Evolutionary conservation across 345 rosid species (phyloP).

Genomic region (Physaria fendleri): DNA sequence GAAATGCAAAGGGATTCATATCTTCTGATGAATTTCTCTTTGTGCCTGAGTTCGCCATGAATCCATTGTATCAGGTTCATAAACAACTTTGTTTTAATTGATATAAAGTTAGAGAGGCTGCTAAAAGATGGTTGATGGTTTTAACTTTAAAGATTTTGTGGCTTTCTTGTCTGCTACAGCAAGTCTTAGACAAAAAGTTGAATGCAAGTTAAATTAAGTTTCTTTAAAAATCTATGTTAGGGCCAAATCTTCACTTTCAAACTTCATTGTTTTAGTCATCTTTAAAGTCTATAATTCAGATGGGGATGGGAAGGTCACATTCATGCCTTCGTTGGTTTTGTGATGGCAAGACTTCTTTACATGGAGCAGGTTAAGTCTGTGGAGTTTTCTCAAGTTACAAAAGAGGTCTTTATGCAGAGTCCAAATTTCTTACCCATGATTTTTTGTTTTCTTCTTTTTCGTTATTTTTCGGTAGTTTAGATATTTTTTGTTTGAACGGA

Average conservation of each 20-base stretch:
- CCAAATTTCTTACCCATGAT: no score
- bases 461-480: no score
- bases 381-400: no score
- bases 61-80: conserved; percentile 71
- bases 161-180: conserved; percentile 82
- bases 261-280: conserved; percentile 39
- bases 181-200: conserved; percentile 53
- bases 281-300: conserved; percentile 84
- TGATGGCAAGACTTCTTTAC: no score
- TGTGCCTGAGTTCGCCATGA: conserved; percentile 86
- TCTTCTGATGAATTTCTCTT: conserved; percentile 78
- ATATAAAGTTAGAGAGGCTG: conserved; percentile 40
- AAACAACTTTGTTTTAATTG: background rate
- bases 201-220: conserved; percentile 31
- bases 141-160: conserved; percentile 87
- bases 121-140: conserved; percentile 75
- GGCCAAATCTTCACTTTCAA: background rate
- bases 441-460: no score
- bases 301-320: conserved; percentile 78
- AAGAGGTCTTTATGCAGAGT: no score
- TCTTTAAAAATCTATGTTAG: background rate
- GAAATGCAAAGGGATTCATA: conserved; percentile 62
- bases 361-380: no score
- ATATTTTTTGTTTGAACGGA: no score
- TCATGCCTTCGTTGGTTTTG: no score